Conservation (phyloP, 305 asterid species). For the Galium porrigens region DNA sequence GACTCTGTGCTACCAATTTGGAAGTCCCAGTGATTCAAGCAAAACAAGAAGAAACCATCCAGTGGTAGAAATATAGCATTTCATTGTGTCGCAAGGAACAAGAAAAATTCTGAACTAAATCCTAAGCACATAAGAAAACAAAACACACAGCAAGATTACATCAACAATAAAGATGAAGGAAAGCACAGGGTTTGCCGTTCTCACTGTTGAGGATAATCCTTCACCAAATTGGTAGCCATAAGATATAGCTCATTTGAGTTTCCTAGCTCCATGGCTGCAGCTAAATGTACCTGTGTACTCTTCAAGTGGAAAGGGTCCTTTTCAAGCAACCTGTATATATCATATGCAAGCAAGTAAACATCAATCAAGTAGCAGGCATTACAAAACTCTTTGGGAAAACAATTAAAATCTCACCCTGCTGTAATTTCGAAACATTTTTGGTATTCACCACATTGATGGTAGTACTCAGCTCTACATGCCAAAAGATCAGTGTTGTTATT, state of each 20-base stretch:
- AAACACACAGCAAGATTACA: not conserved
- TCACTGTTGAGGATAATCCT: constrained; percentile 98
- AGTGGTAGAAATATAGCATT: constrained; percentile 1
- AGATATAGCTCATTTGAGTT: constrained; percentile 94
- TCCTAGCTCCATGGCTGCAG: constrained; percentile 98
- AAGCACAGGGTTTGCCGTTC: constrained; percentile 19
- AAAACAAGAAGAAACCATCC: not conserved
- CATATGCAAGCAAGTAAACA: constrained; percentile 17
- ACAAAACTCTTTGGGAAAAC: constrained; percentile 8
- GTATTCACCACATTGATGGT: constrained; percentile 93
- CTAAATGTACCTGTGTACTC: constrained; percentile 84
- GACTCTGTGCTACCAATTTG: not conserved
- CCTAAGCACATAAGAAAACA: not conserved
- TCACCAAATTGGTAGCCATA: constrained; percentile 94
- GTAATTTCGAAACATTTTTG: constrained; percentile 92
- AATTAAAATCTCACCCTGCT: constrained; percentile 47
- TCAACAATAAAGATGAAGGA: not conserved
- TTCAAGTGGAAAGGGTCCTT: constrained; percentile 96
- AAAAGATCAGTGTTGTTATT: constrained; percentile 86
- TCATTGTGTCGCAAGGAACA: not conserved
- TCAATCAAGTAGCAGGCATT: constrained; percentile 15
- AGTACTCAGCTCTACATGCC: constrained; percentile 98
- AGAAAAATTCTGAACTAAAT: not conserved
- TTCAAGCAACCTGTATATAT: constrained; percentile 72
- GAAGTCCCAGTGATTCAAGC: not conserved